Percentiles rank a stretch among this genome's conserved stretches.
Conservation (phyloP, 169 alveolate genomes). For the Plasmodium sp. region DNA sequence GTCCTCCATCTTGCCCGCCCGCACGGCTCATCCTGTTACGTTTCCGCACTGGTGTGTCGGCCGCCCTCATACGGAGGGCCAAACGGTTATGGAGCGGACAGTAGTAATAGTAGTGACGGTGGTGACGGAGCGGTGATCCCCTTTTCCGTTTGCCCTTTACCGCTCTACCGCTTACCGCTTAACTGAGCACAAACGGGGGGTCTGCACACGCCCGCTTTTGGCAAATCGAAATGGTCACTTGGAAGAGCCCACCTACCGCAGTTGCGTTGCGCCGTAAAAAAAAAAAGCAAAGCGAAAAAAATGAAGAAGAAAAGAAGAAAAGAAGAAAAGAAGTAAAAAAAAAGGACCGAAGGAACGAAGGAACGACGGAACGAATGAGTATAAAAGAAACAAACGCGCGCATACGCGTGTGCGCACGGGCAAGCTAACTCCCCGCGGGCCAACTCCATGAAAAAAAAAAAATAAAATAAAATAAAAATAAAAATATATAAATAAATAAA, state of each 20-base stretch:
- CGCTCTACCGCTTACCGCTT: neutral
- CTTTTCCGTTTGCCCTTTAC: too few species aligned
- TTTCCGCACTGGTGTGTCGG: neutral
- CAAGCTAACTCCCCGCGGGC: neutral
- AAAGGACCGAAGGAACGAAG: neutral
- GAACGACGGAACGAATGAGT: too few species aligned
- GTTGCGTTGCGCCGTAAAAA: neutral
- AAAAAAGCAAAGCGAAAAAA: neutral
- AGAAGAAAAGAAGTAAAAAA: neutral
- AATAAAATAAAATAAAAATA: too few species aligned
- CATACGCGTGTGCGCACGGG: neutral
- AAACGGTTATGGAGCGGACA: neutral
- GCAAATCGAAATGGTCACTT: neutral
- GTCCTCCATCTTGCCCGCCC: neutral
- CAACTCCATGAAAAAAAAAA: neutral
- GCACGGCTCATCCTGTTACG: neutral
- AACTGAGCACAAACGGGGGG: neutral
- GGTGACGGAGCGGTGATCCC: too few species aligned
- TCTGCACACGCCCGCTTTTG: neutral
- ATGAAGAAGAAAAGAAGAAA: neutral
- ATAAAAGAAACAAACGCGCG: neutral
- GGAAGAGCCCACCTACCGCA: neutral
- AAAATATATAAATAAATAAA: too few species aligned
- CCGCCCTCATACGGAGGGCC: neutral
- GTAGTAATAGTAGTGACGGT: too few species aligned